phyloP scores from a whole-genome alignment of 805 yeast genomes.

The Maudiozyma turicensis region DNA sequence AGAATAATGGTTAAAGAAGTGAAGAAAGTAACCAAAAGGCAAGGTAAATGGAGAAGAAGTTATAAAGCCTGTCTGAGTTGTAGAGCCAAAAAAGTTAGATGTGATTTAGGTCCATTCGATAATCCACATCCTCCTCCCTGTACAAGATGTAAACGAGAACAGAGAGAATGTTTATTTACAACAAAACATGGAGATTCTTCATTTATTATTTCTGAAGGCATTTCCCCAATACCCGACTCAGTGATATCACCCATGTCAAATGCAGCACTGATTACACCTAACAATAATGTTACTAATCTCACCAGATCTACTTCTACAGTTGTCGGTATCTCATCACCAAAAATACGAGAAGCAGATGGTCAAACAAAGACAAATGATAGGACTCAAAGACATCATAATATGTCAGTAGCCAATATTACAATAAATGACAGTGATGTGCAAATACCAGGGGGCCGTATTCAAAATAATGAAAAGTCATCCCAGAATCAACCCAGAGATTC shows the following conservation, averaged over 20 bases:
- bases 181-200: not conserved
- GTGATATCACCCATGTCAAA: too few species aligned
- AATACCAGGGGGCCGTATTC: too few species aligned
- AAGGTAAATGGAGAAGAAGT: constrained; percentile 43
- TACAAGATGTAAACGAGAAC: constrained; percentile 72
- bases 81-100: constrained; percentile 71
- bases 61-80: constrained; percentile 84
- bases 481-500: not conserved
- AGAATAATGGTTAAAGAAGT: not conserved
- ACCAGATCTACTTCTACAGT: not conserved
- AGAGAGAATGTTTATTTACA: constrained; percentile 50
- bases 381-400: too few species aligned
- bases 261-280: too few species aligned
- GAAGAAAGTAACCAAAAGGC: not conserved
- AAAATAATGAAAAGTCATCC: not conserved
- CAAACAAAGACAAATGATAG: too few species aligned
- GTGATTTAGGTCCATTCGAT: constrained; percentile 73
- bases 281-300: too few species aligned
- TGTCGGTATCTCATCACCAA: not conserved
- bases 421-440: too few species aligned
- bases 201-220: not conserved
- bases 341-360: too few species aligned
- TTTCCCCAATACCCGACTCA: not conserved
- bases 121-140: constrained; percentile 76
- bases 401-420: not conserved